Evolutionary conservation across 805 yeast species (phyloP), one percentile per base, ranked within the genome.

Genomic region (Candida manassasensis): DNA sequence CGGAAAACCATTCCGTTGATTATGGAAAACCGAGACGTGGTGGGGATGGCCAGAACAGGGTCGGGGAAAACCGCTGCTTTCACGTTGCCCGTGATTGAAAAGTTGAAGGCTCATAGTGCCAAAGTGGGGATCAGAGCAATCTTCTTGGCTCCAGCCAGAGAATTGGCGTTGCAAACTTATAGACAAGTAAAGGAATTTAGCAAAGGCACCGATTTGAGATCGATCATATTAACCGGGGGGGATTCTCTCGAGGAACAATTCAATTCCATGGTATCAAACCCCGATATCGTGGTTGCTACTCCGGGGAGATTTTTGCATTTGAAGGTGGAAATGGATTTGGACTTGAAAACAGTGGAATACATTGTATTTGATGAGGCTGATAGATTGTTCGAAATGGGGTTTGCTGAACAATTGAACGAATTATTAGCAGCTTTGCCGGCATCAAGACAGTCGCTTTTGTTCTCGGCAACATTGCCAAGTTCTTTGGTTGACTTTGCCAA

Each of bases 1-100:
- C 73, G 98, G 45, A 93, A 90, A 55, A 82, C 98, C 3, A 85
- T 93, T 39, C 98, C 98, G 0, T 68, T 88, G 37, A 81, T 93
- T 40, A 67, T 93, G 66, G 86, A 84, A 31, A 83, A 79, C 37
- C 73, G 94, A 53, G 98, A 93, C 62, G 95, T 93, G 27, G 98
- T 93, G 11, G 99, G 97, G 55, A 93, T 93, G 99, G 99, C 99
- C 11, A 75, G 99, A 53, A 93, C 99, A 0, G 99, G 99, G 51
- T 85, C 96, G 17, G 99, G 99, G 71, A 93, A 93, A 56, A 93
- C 99, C 0, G 98, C 98, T 6, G 97, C 98, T 1, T 93, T 93
- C 56, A 75, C 86, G 14, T 63, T 93, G 36, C 99, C 99, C 3
- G 71, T 93, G 67, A 71, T 93, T 44, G 97, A 93, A 49, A 81